Percentiles rank a stretch among this genome's conserved stretches.
Conservation (phyloP, 305 asterid species). For the Fraxinus albicans region DNA sequence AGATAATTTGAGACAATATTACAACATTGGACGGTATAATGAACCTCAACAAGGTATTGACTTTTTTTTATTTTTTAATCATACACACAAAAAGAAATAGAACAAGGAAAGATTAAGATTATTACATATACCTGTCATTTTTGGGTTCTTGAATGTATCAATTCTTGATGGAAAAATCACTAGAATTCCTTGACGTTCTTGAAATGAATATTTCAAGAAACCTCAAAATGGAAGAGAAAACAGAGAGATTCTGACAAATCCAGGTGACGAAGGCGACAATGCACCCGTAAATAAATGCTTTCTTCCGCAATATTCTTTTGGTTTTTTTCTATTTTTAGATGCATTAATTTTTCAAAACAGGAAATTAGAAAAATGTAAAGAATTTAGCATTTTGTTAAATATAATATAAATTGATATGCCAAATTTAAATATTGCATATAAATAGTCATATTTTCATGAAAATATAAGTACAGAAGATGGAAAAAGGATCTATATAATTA, state of each 20-base stretch:
- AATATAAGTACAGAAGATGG: no score
- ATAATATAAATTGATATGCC: no score
- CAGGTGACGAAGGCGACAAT: not conserved
- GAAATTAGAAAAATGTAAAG: not conserved
- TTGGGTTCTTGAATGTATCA: not conserved
- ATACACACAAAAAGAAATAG: not conserved
- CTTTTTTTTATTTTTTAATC: not conserved
- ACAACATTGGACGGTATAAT: not conserved
- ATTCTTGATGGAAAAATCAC: not conserved
- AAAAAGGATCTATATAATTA: no score
- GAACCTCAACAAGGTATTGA: not conserved
- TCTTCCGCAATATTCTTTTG: not conserved
- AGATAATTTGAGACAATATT: not conserved
- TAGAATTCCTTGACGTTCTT: not conserved
- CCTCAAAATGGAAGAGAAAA: not conserved
- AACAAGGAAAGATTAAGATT: not conserved
- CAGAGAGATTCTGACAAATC: not conserved
- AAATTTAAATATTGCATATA: no score
- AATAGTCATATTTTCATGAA: no score
- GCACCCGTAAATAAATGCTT: not conserved
- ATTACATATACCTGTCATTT: not conserved
- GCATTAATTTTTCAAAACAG: no score
- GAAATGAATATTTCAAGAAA: not conserved
- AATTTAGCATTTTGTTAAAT: not conserved
- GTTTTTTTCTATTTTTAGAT: not conserved